These are phyloP conservation scores for Sarocladium strictum DNA, from an alignment of 2,329 filamentous ascomycete genomes.

Conservation along the genomic window DNA sequence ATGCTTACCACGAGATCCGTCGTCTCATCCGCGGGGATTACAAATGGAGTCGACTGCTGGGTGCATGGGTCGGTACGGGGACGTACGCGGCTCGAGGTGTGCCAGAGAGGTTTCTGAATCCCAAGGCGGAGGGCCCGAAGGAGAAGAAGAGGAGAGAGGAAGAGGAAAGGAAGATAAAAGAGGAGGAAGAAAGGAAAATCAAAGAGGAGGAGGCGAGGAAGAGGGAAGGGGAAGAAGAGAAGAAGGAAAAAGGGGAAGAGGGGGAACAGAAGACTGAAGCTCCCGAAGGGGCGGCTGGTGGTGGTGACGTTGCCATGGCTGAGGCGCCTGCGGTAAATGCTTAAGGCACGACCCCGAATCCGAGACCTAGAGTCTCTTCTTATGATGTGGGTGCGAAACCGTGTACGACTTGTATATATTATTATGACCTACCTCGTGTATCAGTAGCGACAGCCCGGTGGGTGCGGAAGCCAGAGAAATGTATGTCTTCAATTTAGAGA, in stretches of 20 bases:
- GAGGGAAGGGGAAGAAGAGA: conserved; percentile 11
- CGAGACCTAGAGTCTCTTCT: not conserved
- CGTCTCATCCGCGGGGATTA: conserved; percentile 67
- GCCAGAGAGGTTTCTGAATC: conserved; percentile 64
- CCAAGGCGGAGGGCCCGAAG: conserved; percentile 17
- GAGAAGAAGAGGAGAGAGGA: conserved; percentile 16
- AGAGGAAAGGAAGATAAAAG: conserved; percentile 16
- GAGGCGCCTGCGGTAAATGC: not conserved
- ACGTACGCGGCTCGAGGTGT: conserved; percentile 66
- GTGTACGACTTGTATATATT: not conserved
- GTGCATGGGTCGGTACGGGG: conserved; percentile 72
- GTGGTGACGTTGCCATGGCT: not conserved
- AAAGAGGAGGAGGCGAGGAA: conserved; percentile 12
- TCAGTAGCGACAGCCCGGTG: not conserved
- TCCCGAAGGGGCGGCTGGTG: not conserved
- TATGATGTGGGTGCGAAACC: no score
- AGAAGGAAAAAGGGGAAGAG: conserved; percentile 6
- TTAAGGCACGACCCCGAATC: not conserved
- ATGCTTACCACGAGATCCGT: conserved; percentile 78
- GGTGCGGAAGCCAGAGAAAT: not conserved
- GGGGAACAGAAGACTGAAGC: conserved; percentile 9
- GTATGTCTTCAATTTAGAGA: no score
- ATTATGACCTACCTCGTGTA: not conserved
- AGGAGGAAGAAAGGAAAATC: conserved; percentile 10
- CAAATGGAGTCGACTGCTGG: conserved; percentile 74